Conservation (phyloP, 116 monocot genomes). For the Zostera marina region DNA sequence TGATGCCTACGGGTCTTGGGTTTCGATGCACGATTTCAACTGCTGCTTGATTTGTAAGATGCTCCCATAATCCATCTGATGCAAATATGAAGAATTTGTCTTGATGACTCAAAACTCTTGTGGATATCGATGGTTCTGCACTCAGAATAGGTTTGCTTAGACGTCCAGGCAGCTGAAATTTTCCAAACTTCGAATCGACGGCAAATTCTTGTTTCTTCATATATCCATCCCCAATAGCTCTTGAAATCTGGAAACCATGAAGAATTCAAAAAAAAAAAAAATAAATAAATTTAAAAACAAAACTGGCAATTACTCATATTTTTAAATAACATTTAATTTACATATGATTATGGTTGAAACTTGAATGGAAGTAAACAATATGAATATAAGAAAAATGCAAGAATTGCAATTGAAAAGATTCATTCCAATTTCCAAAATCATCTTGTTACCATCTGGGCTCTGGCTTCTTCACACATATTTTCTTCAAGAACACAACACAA, state of each 20-base stretch:
- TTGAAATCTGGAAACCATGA: conserved; percentile 34
- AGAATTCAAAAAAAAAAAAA: neutral
- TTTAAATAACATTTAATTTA: too few species aligned
- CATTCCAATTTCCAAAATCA: too few species aligned
- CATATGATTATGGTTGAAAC: too few species aligned
- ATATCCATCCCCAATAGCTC: conserved; percentile 85
- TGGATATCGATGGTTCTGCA: conserved; percentile 58
- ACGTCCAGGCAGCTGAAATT: conserved; percentile 49
- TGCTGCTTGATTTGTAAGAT: conserved; percentile 65
- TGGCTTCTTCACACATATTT: too few species aligned
- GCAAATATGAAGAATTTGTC: conserved; percentile 81
- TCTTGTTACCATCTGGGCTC: too few species aligned
- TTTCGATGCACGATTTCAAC: conserved; percentile 50
- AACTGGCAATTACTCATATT: neutral
- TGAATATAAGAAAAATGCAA: too few species aligned
- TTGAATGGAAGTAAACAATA: too few species aligned
- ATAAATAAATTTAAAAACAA: neutral
- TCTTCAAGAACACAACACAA: too few species aligned
- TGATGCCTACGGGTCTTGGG: conserved; percentile 42
- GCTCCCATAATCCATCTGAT: conserved; percentile 88
- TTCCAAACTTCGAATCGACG: conserved; percentile 35
- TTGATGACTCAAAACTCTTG: conserved; percentile 28
- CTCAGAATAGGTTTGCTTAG: conserved; percentile 44
- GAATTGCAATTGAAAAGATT: too few species aligned
- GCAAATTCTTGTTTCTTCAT: conserved; percentile 56